Evolutionary conservation across 371 early-diverging fungal genomes (phyloP), one percentile per base, ranked within the genome.

Genomic region (Mortierella sp.): DNA sequence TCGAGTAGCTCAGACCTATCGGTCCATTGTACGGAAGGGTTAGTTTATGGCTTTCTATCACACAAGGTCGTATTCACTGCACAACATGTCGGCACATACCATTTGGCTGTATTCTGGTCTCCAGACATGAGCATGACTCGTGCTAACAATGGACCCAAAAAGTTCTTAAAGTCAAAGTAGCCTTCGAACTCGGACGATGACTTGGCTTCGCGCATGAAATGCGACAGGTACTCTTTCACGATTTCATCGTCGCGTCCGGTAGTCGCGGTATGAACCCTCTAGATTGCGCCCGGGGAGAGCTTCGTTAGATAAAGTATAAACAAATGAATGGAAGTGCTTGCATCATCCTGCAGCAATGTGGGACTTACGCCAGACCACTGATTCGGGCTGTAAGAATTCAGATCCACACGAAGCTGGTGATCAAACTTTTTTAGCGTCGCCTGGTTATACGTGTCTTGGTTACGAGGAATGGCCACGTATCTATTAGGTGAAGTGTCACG

Each of bases 401-500:
- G 41, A 45, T 66, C 34, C 23, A 72, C 67, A 13, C 21, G 50
- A 12, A 23, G 12, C 16, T 48, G 4, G 42, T 31, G 43, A 6
- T 62, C 64, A 26, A 45, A 16, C 34, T 23, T 42, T 21, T 34
- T 34, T 1, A 62, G 42, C 28, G 58, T 39, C 38, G 38, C 42
- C 28, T 57, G 42, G 28, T 58, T 66, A 30, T 62, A 67, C 3
- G 43, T 53, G 19, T 28, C 19, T 12, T 54, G 45, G 12, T 53
- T 30, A 2, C 73, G 57, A 34, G 73, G 67, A 27, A 72, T 63
- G 38, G 67, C 73, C 21, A 72, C 41, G 41, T 67, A 72, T 54
- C 73, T 72, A 46, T 28, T 6, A 28, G 12, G 28, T 50, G 26
- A 19, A 48, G 3, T 6, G 24, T 8, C 21, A 48, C 3, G 49